Conservation (phyloP, 331 rosid genomes). For the Pyracantha coccinea region DNA sequence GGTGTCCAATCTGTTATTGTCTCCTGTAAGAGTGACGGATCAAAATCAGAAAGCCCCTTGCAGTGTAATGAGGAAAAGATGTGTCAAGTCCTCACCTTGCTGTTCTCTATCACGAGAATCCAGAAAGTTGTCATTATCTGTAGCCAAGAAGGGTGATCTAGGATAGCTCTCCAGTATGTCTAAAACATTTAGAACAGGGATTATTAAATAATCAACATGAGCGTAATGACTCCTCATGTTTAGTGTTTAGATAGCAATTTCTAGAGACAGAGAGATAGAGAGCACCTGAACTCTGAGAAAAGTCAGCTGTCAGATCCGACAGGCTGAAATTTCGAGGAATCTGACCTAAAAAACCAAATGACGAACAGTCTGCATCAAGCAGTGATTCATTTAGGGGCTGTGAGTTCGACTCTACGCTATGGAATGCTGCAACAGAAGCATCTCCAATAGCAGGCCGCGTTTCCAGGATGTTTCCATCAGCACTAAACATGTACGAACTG, state of each 20-base stretch:
- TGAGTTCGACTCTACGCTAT: constrained; percentile 15
- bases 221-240: not conserved
- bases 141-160: constrained; percentile 33
- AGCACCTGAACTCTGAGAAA: constrained; percentile 83
- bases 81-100: constrained; percentile 24
- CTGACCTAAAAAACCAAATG: constrained; percentile 64
- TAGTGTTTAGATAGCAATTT: not conserved
- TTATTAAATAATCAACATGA: not conserved
- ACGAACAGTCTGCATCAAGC: constrained; percentile 46
- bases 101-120: constrained; percentile 35
- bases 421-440: constrained; percentile 49
- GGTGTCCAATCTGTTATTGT: constrained; percentile 32
- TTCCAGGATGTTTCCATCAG: constrained; percentile 56
- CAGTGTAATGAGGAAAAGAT: not conserved
- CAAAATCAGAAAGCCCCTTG: not conserved
- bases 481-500: constrained; percentile 52
- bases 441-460: constrained; percentile 56
- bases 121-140: constrained; percentile 30
- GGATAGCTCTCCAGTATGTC: constrained; percentile 47
- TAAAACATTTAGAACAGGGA: constrained; percentile 1
- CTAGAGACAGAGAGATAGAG: not conserved
- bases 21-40: constrained; percentile 15
- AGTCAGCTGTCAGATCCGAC: constrained; percentile 72
- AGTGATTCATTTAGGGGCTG: constrained; percentile 47
- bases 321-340: constrained; percentile 81